A percentile compares a stretch with the other conserved stretches of the same genome.
These are phyloP conservation scores for Clarireedia paspali DNA, from an alignment of 2,329 filamentous ascomycete genomes.

Conservation along the genomic window DNA sequence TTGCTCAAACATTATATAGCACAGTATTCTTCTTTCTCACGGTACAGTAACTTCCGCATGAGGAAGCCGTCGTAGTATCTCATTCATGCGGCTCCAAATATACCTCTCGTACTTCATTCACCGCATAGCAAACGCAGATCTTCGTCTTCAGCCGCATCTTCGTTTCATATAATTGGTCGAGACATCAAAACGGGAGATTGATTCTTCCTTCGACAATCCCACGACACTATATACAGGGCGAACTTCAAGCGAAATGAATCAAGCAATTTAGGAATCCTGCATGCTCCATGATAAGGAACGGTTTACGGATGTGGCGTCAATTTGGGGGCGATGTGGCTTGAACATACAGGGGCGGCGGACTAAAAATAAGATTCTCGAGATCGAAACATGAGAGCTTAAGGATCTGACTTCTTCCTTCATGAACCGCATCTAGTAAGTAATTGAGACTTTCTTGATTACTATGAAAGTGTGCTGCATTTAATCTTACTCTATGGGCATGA, in stretches of 20 bases:
- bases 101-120: no score
- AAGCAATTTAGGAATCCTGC: background rate
- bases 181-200: background rate
- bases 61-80: background rate
- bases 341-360: background rate
- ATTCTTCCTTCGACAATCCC: background rate
- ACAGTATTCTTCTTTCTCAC: background rate
- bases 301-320: background rate
- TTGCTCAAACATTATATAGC: background rate
- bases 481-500: background rate
- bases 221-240: background rate
- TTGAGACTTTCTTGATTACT: background rate
- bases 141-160: background rate
- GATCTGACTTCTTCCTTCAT: constrained; percentile 2
- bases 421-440: background rate
- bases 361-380: background rate
- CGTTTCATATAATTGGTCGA: background rate
- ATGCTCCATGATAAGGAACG: background rate
- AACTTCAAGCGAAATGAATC: background rate
- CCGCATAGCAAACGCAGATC: background rate
- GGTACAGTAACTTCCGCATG: no score
- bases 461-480: background rate
- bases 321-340: background rate
- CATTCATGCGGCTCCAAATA: background rate
- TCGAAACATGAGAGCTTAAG: background rate